Percentiles rank a stretch among this genome's conserved stretches.
Conservation (phyloP, 2,329 filamentous ascomycete genomes). For the Blumeria graminis region DNA sequence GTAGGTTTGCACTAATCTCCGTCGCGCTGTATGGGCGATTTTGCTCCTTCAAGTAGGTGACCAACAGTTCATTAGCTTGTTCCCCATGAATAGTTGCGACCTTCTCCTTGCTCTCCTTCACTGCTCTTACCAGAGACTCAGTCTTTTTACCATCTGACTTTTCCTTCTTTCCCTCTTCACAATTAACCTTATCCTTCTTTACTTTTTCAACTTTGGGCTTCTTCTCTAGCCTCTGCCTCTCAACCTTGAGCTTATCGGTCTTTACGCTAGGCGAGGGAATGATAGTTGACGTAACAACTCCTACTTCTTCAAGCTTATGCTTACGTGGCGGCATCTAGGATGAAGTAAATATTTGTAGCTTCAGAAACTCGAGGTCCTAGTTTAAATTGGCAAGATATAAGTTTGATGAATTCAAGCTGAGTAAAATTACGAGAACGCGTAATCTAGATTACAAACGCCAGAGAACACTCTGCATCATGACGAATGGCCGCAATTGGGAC, state of each 20-base stretch:
- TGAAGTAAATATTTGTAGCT: neutral
- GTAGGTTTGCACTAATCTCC: slow-evolving; percentile 35
- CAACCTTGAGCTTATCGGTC: neutral
- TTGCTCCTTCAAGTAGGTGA: slow-evolving; percentile 16
- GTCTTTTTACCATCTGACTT: slow-evolving; percentile 1
- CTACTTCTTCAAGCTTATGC: slow-evolving; percentile 1
- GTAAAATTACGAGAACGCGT: no score
- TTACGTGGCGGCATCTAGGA: slow-evolving; percentile 2
- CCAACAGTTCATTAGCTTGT: slow-evolving; percentile 15
- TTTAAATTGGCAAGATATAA: no score
- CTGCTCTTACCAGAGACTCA: slow-evolving; percentile 5
- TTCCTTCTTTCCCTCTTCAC: slow-evolving; percentile 1
- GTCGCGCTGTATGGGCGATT: slow-evolving; percentile 21
- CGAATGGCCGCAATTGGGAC: neutral
- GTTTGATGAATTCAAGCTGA: no score
- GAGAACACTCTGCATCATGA: no score
- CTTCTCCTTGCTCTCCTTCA: slow-evolving; percentile 14
- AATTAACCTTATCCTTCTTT: slow-evolving; percentile 2
- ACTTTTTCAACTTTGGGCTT: slow-evolving; percentile 1
- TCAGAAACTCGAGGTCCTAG: no score
- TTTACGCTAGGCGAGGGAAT: neutral
- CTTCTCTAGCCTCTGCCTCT: slow-evolving; percentile 1
- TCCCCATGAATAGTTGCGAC: slow-evolving; percentile 11
- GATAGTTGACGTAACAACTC: neutral
- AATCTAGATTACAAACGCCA: no score